A percentile compares a stretch with the other conserved stretches of the same genome.
Conservation (phyloP, 2,329 filamentous ascomycete species). For the Colletotrichum falcatum region DNA sequence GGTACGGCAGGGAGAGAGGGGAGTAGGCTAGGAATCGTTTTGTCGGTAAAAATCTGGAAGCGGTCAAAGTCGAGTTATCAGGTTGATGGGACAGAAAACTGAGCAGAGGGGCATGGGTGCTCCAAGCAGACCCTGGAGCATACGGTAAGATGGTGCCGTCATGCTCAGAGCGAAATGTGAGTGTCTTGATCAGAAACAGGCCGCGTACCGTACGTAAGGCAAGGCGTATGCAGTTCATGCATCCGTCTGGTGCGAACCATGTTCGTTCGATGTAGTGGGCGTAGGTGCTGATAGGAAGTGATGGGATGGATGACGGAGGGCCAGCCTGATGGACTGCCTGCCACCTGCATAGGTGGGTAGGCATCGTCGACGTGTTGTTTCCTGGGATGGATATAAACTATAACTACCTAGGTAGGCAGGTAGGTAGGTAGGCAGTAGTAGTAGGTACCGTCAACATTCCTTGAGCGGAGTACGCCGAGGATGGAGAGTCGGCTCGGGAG, state of each 20-base stretch:
- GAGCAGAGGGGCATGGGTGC: not conserved
- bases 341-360: no score
- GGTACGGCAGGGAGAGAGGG: conserved; percentile 3
- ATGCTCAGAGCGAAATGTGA: not conserved
- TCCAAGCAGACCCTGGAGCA: not conserved
- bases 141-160: not conserved
- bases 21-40: not conserved
- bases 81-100: not conserved
- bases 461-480: not conserved
- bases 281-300: not conserved
- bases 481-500: not conserved
- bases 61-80: conserved; percentile 1
- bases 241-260: conserved; percentile 13
- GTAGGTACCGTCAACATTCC: no score
- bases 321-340: conserved; percentile 18
- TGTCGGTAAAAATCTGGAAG: conserved; percentile 1
- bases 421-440: not conserved
- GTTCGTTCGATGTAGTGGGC: conserved; percentile 35
- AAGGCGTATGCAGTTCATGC: conserved; percentile 16
- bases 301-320: conserved; percentile 14
- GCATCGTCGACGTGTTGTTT: conserved; percentile 1
- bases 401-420: not conserved
- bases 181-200: conserved; percentile 32
- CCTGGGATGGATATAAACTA: not conserved
- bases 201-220: conserved; percentile 32